Evolutionary conservation across 139 green algal genomes (phyloP).

Genomic region (Micromonas pusilla): DNA sequence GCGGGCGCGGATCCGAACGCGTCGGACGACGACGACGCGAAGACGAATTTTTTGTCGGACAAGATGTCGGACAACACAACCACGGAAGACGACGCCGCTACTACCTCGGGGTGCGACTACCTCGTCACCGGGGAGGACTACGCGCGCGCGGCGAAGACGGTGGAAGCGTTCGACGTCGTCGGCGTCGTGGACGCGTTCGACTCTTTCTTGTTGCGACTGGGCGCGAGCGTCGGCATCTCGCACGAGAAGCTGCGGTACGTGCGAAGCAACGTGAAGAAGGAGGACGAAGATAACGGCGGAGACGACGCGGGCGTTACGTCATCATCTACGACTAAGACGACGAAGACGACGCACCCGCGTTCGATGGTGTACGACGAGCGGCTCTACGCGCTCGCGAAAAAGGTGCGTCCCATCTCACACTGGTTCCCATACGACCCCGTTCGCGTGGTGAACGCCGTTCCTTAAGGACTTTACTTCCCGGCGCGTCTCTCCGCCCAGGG

Average conservation of each 20-base stretch:
- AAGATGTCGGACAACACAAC: not conserved
- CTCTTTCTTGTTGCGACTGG: conserved; percentile 9
- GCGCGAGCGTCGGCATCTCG: not conserved
- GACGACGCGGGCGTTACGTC: not conserved
- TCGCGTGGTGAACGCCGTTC: too few relatives aligned
- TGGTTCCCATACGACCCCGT: too few relatives aligned
- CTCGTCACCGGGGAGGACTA: conserved; percentile 3
- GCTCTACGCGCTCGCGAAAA: not conserved
- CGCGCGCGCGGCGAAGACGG: not conserved
- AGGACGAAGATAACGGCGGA: not conserved
- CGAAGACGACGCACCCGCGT: too few relatives aligned
- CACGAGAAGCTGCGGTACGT: conserved; percentile 5
- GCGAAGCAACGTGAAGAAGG: not conserved
- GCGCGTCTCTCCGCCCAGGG: too few relatives aligned
- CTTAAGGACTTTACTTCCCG: too few relatives aligned
- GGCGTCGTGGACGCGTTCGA: conserved; percentile 16
- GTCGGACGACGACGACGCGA: too few relatives aligned
- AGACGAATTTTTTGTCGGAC: too few relatives aligned
- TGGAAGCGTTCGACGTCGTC: conserved; percentile 24
- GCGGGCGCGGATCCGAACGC: too few relatives aligned
- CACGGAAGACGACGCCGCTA: too few relatives aligned
- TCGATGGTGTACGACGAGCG: not conserved
- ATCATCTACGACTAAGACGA: too few relatives aligned
- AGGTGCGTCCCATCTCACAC: too few relatives aligned
- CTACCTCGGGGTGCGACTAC: not conserved